These are phyloP conservation scores for Fusarium abutilonis DNA, from an alignment of 2,329 filamentous ascomycete species.

Conservation along the genomic window DNA sequence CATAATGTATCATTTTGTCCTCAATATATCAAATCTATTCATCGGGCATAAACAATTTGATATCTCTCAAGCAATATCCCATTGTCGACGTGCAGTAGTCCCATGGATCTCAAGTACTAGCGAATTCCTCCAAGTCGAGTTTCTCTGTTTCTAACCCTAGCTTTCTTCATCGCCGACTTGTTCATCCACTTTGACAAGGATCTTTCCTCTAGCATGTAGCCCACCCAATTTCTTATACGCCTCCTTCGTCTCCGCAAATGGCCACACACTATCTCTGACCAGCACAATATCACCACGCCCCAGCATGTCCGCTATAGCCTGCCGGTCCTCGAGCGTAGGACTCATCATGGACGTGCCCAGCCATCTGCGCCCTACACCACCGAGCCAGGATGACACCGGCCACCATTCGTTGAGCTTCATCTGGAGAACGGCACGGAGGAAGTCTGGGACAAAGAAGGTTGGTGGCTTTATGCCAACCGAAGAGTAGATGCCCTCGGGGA, in stretches of 20 bases:
- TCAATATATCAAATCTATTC: too few species aligned
- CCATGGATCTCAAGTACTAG: too few species aligned
- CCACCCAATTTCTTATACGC: conserved; percentile 51
- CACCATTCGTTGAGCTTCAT: conserved; percentile 54
- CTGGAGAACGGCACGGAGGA: conserved; percentile 46
- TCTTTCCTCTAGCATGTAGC: conserved; percentile 52
- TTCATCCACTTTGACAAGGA: conserved; percentile 50
- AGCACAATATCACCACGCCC: conserved; percentile 49
- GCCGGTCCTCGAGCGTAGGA: conserved; percentile 47
- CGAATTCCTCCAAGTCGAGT: neutral
- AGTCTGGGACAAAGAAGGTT: conserved; percentile 45
- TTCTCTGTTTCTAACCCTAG: neutral
- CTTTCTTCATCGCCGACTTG: conserved; percentile 40
- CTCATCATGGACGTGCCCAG: conserved; percentile 49
- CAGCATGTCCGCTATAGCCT: conserved; percentile 49
- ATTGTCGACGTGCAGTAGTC: too few species aligned
- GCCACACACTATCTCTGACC: conserved; percentile 52
- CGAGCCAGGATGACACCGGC: conserved; percentile 50
- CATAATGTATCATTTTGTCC: too few species aligned
- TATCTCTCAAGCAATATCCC: too few species aligned
- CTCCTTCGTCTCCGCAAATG: conserved; percentile 50
- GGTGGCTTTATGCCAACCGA: conserved; percentile 55
- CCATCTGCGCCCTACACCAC: conserved; percentile 52
- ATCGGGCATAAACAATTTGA: too few species aligned
- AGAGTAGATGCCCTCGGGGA: conserved; percentile 51